Evolutionary conservation across 2,329 filamentous ascomycete genomes (phyloP).

Genomic region (Colletotrichum lupini): DNA sequence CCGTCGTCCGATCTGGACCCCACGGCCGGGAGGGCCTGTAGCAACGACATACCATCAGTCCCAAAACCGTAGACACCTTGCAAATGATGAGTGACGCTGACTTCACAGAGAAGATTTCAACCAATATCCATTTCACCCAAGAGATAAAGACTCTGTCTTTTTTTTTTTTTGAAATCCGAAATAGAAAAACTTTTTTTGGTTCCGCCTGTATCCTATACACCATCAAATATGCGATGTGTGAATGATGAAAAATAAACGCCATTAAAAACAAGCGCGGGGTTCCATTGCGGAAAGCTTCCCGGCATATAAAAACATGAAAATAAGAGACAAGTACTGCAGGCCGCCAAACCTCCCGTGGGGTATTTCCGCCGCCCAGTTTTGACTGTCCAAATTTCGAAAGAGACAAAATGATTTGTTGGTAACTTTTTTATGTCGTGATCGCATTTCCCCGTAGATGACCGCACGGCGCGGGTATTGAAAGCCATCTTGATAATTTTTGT

Average conservation of each 20-base stretch:
- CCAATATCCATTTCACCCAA: background rate
- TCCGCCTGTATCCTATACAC: constrained; percentile 4
- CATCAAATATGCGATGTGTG: constrained; percentile 11
- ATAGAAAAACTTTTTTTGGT: constrained; percentile 18
- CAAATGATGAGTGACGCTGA: background rate
- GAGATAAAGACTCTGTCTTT: background rate
- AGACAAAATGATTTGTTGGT: constrained; percentile 14
- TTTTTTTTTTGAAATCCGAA: background rate
- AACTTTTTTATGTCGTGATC: constrained; percentile 32
- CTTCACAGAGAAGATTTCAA: background rate
- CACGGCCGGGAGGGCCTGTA: background rate
- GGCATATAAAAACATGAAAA: background rate
- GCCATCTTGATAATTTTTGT: constrained; percentile 19
- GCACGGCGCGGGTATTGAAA: constrained; percentile 27
- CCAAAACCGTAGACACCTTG: background rate
- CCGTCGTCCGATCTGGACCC: constrained; percentile 8
- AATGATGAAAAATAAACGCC: constrained; percentile 29
- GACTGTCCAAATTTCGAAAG: constrained; percentile 21
- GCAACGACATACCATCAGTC: background rate
- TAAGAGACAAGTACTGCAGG: constrained; percentile 30
- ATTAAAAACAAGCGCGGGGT: constrained; percentile 6
- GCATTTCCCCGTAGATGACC: constrained; percentile 34
- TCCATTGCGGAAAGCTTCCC: background rate
- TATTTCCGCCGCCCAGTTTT: constrained; percentile 28
- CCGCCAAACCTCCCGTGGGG: constrained; percentile 24